These are phyloP conservation scores for Quercus bicolor DNA, from an alignment of 306 rosid species.

Conservation along the genomic window DNA sequence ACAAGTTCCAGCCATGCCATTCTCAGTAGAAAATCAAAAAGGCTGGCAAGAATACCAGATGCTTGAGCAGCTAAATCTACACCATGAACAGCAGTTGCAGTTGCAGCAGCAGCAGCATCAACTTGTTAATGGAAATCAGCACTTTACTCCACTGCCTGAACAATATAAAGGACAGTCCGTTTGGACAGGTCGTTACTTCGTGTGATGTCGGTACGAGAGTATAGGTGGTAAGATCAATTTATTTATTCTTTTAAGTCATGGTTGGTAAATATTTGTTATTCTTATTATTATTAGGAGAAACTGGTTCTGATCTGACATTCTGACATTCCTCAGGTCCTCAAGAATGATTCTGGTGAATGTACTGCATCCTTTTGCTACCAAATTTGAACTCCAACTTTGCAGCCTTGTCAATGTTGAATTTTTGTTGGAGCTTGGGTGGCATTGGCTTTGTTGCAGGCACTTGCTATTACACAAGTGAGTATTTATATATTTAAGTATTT, in stretches of 20 bases:
- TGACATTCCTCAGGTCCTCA: slow-evolving; percentile 42
- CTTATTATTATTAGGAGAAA: background rate
- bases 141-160: slow-evolving; percentile 56
- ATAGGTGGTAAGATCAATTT: slow-evolving; percentile 54
- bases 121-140: slow-evolving; percentile 58
- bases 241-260: background rate
- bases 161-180: slow-evolving; percentile 85
- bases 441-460: slow-evolving; percentile 74
- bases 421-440: slow-evolving; percentile 72
- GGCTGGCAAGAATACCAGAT: slow-evolving; percentile 68
- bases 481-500: background rate
- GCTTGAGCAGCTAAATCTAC: slow-evolving; percentile 51
- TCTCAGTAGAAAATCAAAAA: slow-evolving; percentile 54
- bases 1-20: slow-evolving; percentile 57
- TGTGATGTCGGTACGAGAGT: slow-evolving; percentile 70
- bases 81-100: slow-evolving; percentile 67
- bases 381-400: slow-evolving; percentile 55
- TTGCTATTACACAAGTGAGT: slow-evolving; percentile 67
- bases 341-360: slow-evolving; percentile 58
- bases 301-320: slow-evolving; percentile 15
- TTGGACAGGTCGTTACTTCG: slow-evolving; percentile 75
- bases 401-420: slow-evolving; percentile 60
- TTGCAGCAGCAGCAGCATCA: slow-evolving; percentile 52
- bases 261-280: background rate
- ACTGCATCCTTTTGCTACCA: slow-evolving; percentile 56